Base-by-base conservation (phyloP, 2,329 filamentous ascomycete species). In the Tetracladium maxilliforme region DNA sequence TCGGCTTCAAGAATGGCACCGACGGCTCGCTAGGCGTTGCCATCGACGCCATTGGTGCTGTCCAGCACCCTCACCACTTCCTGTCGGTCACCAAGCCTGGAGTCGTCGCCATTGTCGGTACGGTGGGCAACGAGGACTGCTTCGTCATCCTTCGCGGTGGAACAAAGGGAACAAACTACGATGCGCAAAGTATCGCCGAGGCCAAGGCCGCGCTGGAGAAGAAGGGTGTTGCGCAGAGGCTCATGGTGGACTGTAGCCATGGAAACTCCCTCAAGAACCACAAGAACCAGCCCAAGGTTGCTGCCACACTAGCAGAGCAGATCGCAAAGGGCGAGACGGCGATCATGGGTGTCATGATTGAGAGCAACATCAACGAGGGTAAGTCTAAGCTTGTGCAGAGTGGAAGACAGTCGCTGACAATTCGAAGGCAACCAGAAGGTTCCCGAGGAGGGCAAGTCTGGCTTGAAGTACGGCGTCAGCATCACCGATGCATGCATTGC, bases 1-100 rank as follows among this genome's bases (percentile, higher is more conserved):
- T 98, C 38, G 90, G 90, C 31, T 98, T 94, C 77, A 98, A 98
- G 72, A 98, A 98, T 55, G 90, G 90, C 33, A 98, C 90, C 14
- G 90, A 98, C 44, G 90, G 90, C 21, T 83, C 78, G 40, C 61
- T 98, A 29, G 73, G 71, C 15, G 86, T 95, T 12, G 86, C 87
- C 12, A 92, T 95, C 42, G 90, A 98, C 48, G 90, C 90, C 17
- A 94, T 95, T 48, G 90, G 87, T 31, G 75, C 81, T 16, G 80
- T 79, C 2, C 73, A 76, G 30, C 65, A 78, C n/a, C 74, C 69
- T 52, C 90, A 98, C 54, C 87, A 94, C 61, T 98, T 98, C 64
- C 79, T 98, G 65, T 87, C 86, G 54, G 90, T 98, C 24, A 98
- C 90, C 16, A 98, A 98, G 65, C 86, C 93, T 47, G 90, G 90